Evolutionary conservation across 805 yeast species (phyloP).

Genomic region (Suhomyces kilbournensis): DNA sequence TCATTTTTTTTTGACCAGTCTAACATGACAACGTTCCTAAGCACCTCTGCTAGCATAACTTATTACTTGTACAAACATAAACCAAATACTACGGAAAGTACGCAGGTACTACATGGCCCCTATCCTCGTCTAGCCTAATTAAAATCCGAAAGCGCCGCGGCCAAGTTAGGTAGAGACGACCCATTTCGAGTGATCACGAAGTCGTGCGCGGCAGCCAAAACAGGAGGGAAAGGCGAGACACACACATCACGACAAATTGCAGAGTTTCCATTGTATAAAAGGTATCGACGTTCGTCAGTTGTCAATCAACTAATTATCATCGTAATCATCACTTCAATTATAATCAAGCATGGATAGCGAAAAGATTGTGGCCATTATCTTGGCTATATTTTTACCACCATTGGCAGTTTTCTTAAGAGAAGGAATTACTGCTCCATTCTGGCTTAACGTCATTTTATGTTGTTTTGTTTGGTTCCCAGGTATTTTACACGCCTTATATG

Average conservation of each 20-base stretch:
- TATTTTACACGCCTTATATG: conserved; percentile 70
- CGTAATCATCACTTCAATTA: not conserved
- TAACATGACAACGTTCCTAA: too few species aligned
- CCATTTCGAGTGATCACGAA: not conserved
- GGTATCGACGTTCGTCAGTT: not conserved
- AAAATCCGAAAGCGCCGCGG: not conserved
- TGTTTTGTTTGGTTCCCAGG: conserved; percentile 73
- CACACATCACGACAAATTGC: not conserved
- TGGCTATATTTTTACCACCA: conserved; percentile 69
- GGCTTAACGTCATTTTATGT: conserved; percentile 64
- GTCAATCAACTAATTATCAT: not conserved
- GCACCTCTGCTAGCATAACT: not conserved
- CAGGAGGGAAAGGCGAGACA: not conserved
- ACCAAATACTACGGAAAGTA: too few species aligned
- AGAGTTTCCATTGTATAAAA: not conserved
- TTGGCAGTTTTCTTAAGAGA: conserved; percentile 69
- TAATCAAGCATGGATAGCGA: conserved; percentile 33
- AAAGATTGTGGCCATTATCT: conserved; percentile 37
- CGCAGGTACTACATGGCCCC: not conserved
- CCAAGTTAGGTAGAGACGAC: not conserved
- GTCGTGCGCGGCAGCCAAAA: not conserved
- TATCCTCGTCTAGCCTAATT: not conserved
- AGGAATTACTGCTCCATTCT: conserved; percentile 63
- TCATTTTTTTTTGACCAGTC: conserved; percentile 2
- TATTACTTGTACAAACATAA: not conserved